phyloP scores from a whole-genome alignment of 805 yeast genomes.

The Wickerhamiella sergipiensis region DNA sequence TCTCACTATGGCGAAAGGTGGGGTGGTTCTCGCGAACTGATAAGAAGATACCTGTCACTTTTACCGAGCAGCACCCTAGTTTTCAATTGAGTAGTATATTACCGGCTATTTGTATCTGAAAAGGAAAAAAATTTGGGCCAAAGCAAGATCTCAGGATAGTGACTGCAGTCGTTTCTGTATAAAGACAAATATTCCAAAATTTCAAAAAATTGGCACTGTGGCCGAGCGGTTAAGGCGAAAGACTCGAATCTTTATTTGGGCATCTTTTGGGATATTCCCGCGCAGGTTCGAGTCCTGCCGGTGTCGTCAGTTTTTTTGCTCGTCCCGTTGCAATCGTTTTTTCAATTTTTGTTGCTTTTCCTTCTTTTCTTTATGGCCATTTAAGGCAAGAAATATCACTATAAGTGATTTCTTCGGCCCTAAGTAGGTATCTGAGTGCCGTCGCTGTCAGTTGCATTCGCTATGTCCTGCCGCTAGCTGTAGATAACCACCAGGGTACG shows the following conservation, averaged over 20 bases:
- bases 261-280: slow-evolving; percentile 20
- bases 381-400: too few relatives aligned
- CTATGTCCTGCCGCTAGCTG: not conserved
- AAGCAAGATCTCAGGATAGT: too few relatives aligned
- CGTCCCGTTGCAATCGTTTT: too few relatives aligned
- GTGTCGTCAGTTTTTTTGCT: slow-evolving; percentile 13
- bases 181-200: not conserved
- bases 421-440: not conserved
- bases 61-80: too few relatives aligned
- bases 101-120: too few relatives aligned
- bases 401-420: too few relatives aligned
- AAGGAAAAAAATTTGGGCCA: too few relatives aligned
- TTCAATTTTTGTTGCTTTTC: too few relatives aligned
- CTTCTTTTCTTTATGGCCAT: too few relatives aligned
- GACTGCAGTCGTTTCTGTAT: too few relatives aligned
- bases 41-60: too few relatives aligned
- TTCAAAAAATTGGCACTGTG: slow-evolving; percentile 13
- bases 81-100: too few relatives aligned
- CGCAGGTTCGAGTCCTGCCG: slow-evolving; percentile 21
- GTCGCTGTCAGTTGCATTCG: not conserved
- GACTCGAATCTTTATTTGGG: slow-evolving; percentile 16
- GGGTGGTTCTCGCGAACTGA: not conserved
- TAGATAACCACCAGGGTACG: not conserved
- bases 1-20: not conserved
- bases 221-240: slow-evolving; percentile 21